Evolutionary conservation across 1,139 yeast genomes (phyloP).

Genomic region (Pichia sp.): DNA sequence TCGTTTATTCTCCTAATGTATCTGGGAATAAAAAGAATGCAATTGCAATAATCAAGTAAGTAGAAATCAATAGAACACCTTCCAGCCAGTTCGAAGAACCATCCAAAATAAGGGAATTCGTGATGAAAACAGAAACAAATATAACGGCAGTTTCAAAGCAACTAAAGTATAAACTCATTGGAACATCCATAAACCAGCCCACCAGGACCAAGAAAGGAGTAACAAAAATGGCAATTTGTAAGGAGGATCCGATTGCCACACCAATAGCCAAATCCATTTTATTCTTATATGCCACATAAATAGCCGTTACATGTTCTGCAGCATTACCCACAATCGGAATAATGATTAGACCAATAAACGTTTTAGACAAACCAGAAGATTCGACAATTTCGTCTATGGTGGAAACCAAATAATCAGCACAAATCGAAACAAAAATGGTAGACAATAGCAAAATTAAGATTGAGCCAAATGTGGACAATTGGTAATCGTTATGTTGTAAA

Average conservation of each 20-base stretch:
- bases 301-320: slow-evolving; percentile 96
- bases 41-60: slow-evolving; percentile 78
- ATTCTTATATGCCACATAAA: slow-evolving; percentile 88
- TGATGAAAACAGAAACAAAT: slow-evolving; percentile 80
- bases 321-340: slow-evolving; percentile 98
- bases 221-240: slow-evolving; percentile 89
- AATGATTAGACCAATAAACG: slow-evolving; percentile 87
- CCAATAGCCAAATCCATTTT: slow-evolving; percentile 97
- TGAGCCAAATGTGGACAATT: slow-evolving; percentile 36
- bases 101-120: slow-evolving; percentile 80
- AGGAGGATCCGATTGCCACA: slow-evolving; percentile 94
- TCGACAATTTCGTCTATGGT: slow-evolving; percentile 86
- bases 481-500: slow-evolving; percentile 20
- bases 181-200: slow-evolving; percentile 87
- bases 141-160: slow-evolving; percentile 90
- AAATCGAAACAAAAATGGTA: slow-evolving; percentile 77
- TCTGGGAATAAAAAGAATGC: slow-evolving; percentile 83
- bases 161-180: slow-evolving; percentile 87
- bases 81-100: slow-evolving; percentile 97
- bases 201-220: slow-evolving; percentile 91
- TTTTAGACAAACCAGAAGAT: slow-evolving; percentile 79
- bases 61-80: slow-evolving; percentile 84
- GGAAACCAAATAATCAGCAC: slow-evolving; percentile 91
- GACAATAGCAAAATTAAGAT: slow-evolving; percentile 45
- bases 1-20: slow-evolving; percentile 17